A percentile compares a stretch with the other conserved stretches of the same genome.
These are phyloP conservation scores for Elsinoe fawcettii DNA, from an alignment of 2,329 filamentous ascomycete species.

Conservation along the genomic window DNA sequence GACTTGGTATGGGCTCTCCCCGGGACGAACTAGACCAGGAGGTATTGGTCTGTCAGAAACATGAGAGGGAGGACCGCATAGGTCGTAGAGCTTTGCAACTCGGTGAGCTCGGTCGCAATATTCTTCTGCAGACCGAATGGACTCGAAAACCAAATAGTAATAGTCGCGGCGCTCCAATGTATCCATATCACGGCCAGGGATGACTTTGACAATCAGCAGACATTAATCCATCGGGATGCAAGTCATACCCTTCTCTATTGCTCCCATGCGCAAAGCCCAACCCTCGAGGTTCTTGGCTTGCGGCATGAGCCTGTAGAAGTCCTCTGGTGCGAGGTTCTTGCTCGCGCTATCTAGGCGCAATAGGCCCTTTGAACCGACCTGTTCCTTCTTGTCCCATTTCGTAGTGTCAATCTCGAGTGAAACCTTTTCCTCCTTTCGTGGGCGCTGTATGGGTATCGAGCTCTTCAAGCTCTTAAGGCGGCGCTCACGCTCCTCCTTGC, in stretches of 20 bases:
- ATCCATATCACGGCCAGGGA: slow-evolving; percentile 56
- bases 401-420: slow-evolving; percentile 10
- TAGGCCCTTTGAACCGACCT: slow-evolving; percentile 29
- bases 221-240: not conserved
- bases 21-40: slow-evolving; percentile 37
- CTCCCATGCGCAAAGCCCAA: slow-evolving; percentile 49
- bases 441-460: not conserved
- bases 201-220: slow-evolving; percentile 33
- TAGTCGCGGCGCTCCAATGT: slow-evolving; percentile 56
- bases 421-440: not conserved
- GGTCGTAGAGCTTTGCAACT: slow-evolving; percentile 42
- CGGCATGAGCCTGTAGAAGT: slow-evolving; percentile 62
- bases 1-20: slow-evolving; percentile 39
- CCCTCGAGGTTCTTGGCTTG: slow-evolving; percentile 57
- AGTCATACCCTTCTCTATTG: slow-evolving; percentile 35
- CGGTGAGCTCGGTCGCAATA: slow-evolving; percentile 52
- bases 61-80: slow-evolving; percentile 36
- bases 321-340: slow-evolving; percentile 54
- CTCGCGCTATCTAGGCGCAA: slow-evolving; percentile 54
- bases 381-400: slow-evolving; percentile 21
- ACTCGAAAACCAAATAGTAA: slow-evolving; percentile 64
- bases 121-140: slow-evolving; percentile 48
- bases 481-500: not conserved
- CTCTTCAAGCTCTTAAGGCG: not conserved
- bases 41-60: slow-evolving; percentile 38